Evolutionary conservation across 331 rosid genomes (phyloP).

Genomic region (Spiraea crenata): DNA sequence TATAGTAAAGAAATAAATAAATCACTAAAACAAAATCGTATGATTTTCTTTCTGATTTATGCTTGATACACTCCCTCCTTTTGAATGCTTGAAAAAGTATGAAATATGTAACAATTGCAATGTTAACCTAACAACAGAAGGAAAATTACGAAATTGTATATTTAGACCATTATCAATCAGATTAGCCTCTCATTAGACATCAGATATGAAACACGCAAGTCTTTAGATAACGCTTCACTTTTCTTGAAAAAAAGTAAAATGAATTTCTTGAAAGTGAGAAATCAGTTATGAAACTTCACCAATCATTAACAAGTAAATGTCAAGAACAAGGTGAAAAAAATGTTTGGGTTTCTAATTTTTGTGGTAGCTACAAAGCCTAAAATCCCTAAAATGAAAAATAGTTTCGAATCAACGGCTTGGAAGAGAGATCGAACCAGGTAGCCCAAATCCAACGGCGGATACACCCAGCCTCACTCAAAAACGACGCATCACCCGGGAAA

Average conservation of each 20-base stretch:
- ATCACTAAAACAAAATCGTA: not conserved
- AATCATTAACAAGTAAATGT: too few relatives aligned
- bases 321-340: too few relatives aligned
- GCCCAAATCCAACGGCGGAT: not conserved
- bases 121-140: too few relatives aligned
- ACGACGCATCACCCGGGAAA: conserved; percentile 26
- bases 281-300: too few relatives aligned
- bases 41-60: not conserved
- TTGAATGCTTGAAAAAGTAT: not conserved
- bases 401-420: conserved; percentile 9
- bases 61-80: not conserved
- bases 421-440: not conserved
- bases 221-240: too few relatives aligned
- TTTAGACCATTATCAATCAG: too few relatives aligned
- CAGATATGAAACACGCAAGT: too few relatives aligned
- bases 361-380: not conserved
- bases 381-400: not conserved
- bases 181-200: too few relatives aligned
- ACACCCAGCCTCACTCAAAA: conserved; percentile 1
- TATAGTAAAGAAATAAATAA: not conserved
- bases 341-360: not conserved
- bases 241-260: too few relatives aligned
- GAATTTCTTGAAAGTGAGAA: too few relatives aligned
- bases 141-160: too few relatives aligned
- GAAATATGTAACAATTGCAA: too few relatives aligned